Conservation (phyloP, 2,329 filamentous ascomycete genomes). For the Arthrobotrys conoides region DNA sequence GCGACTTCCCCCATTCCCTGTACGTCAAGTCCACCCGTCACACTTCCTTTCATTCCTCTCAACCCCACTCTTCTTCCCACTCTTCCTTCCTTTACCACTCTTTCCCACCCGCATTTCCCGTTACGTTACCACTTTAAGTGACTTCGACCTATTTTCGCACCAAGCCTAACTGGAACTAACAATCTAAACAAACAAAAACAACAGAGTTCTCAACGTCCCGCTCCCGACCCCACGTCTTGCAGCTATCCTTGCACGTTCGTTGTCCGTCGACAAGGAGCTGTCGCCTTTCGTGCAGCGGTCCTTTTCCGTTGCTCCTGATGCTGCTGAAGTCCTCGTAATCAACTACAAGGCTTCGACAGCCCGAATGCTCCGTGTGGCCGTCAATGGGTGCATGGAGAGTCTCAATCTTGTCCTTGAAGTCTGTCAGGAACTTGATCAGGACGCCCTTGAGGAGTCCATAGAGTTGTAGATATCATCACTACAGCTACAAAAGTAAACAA, state of each 20-base stretch:
- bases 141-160: not conserved
- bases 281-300: conserved; percentile 83
- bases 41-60: conserved; percentile 12
- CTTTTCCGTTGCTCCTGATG: conserved; percentile 68
- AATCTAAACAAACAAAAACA: conserved; percentile 1
- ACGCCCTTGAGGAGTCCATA: conserved; percentile 37
- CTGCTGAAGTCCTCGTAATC: conserved; percentile 70
- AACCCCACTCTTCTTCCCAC: conserved; percentile 24
- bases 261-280: conserved; percentile 88
- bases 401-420: conserved; percentile 85
- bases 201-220: conserved; percentile 80
- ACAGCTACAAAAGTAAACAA: not conserved
- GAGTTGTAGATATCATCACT: conserved; percentile 17
- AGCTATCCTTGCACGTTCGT: conserved; percentile 75
- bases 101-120: conserved; percentile 23
- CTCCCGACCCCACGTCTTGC: conserved; percentile 86
- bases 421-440: conserved; percentile 77
- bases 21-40: conserved; percentile 36
- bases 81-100: conserved; percentile 21
- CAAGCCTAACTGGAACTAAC: not conserved
- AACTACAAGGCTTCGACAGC: conserved; percentile 91
- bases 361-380: conserved; percentile 93
- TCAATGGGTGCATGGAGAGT: conserved; percentile 96
- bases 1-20: conserved; percentile 54
- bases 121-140: conserved; percentile 10